A percentile compares a stretch with the other conserved stretches of the same genome.
These are phyloP conservation scores for Suillus weaverae DNA, from an alignment of 768 basidiomycete species.

Conservation along the genomic window DNA sequence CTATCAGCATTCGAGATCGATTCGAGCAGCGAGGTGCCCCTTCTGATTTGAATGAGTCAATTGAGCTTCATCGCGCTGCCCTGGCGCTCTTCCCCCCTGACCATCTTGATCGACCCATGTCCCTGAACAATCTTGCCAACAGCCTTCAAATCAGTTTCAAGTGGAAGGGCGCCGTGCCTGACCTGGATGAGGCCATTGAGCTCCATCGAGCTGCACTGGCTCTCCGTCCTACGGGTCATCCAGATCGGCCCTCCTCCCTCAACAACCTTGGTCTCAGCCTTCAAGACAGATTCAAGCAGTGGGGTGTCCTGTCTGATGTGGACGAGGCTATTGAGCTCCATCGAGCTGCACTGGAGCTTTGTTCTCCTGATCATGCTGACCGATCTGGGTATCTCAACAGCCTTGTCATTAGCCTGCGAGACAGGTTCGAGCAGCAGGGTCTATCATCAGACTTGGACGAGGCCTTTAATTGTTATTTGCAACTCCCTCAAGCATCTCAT, in stretches of 20 bases:
- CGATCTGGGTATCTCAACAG: background rate
- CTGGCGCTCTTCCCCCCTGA: conserved; percentile 16
- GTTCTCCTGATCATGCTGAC: background rate
- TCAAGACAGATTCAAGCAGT: conserved; percentile 25
- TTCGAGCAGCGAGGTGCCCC: conserved; percentile 22
- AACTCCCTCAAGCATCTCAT: background rate
- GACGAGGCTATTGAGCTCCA: conserved; percentile 25
- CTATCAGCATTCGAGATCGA: conserved; percentile 22
- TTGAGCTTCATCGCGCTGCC: conserved; percentile 23
- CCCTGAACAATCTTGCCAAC: conserved; percentile 21
- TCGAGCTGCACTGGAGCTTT: conserved; percentile 24
- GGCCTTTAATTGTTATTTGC: background rate
- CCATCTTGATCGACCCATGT: conserved; percentile 13
- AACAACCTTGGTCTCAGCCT: conserved; percentile 22
- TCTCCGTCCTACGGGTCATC: conserved; percentile 14
- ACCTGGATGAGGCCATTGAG: conserved; percentile 30
- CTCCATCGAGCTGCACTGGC: conserved; percentile 22
- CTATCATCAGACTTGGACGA: background rate
- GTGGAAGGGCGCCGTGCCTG: conserved; percentile 10
- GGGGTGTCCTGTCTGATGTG: conserved; percentile 25
- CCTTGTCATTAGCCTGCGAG: background rate
- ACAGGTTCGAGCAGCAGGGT: background rate
- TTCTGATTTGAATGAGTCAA: conserved; percentile 30
- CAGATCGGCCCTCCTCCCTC: conserved; percentile 17
- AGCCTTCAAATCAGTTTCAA: conserved; percentile 26